A percentile compares a stretch with the other conserved stretches of the same genome.
Evolutionary conservation across 2,329 filamentous ascomycete species (phyloP).

Genomic region (Phialocephala sp.): DNA sequence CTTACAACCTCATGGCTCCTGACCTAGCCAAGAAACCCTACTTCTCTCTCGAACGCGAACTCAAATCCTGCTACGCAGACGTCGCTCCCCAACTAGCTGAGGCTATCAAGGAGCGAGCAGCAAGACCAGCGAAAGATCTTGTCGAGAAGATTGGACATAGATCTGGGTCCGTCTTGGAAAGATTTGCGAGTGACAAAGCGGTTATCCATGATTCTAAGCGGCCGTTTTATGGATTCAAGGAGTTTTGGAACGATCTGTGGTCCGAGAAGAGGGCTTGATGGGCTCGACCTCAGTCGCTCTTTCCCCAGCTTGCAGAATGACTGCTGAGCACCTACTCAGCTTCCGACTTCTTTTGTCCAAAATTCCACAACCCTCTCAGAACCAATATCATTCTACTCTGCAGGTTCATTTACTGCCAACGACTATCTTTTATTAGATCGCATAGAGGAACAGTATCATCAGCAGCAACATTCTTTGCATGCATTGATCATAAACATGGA

Average conservation of each 20-base stretch:
- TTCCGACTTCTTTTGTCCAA: not conserved
- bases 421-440: too few relatives aligned
- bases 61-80: constrained; percentile 82
- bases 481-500: too few relatives aligned
- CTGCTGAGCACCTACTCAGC: not conserved
- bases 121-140: constrained; percentile 49
- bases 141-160: constrained; percentile 49
- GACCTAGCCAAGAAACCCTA: constrained; percentile 93
- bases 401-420: too few relatives aligned
- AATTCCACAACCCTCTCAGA: too few relatives aligned
- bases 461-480: too few relatives aligned
- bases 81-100: constrained; percentile 77
- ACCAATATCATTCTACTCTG: too few relatives aligned
- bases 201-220: constrained; percentile 76
- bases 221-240: constrained; percentile 81
- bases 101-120: constrained; percentile 74
- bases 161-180: constrained; percentile 63
- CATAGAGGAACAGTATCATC: too few relatives aligned
- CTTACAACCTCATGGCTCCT: constrained; percentile 95
- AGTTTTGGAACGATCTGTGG: constrained; percentile 88
- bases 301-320: not conserved
- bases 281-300: not conserved
- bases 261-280: constrained; percentile 31
- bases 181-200: constrained; percentile 59
- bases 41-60: constrained; percentile 81